Base-by-base conservation (phyloP, 495 filamentous ascomycete genomes). In the Glarea lozoyensis region DNA sequence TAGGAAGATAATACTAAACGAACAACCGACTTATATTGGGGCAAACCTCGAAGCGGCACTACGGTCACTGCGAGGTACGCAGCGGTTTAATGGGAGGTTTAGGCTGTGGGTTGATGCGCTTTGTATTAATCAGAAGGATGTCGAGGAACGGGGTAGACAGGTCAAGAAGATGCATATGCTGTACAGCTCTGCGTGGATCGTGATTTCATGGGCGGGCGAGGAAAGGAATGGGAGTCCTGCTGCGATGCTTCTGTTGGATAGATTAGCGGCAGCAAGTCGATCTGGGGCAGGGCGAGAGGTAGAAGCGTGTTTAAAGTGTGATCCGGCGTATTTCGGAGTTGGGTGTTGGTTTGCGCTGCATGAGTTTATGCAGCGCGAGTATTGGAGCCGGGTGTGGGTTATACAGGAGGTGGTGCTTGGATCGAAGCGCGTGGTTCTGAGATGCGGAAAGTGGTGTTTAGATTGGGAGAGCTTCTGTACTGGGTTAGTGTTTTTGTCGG, bases 61-160 rank as follows among this genome's bases (percentile, higher is more conserved):
- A 15, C 35, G 46, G 1, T 24, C 46, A 9, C 41, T 49, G 4
- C 22, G 40, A 16, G 6, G 1, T 6, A 2, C 16, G 11, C 2
- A 17, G 1, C 34, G 44, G 10, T 43, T 49, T 25, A 2, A 31
- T 1, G n/a, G 17, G 6, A 12, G 19, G 12, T 43, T 17, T 13
- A 40, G 21, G 29, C 27, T 50, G 4, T 65, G 60, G 62, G 45
- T 64, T 17, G 64, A 67, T 43, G 58, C 61, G 6, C 53, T 65
- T 18, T 65, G 56, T 37, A 63, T 67, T 29, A 55, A 67, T 40
- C 61, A 64, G 42, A 40, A 52, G 22, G 47, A 61, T 42, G n/a
- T 11, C 17, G 25, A 43, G 15, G 62, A 65, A 48, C 48, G 57
- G 13, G 24, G 35, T 4, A 15, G 21, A 10, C 60, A 65, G 47